Evolutionary conservation across 2,329 filamentous ascomycete species (phyloP).

Genomic region (Teratosphaeria zuluensis): DNA sequence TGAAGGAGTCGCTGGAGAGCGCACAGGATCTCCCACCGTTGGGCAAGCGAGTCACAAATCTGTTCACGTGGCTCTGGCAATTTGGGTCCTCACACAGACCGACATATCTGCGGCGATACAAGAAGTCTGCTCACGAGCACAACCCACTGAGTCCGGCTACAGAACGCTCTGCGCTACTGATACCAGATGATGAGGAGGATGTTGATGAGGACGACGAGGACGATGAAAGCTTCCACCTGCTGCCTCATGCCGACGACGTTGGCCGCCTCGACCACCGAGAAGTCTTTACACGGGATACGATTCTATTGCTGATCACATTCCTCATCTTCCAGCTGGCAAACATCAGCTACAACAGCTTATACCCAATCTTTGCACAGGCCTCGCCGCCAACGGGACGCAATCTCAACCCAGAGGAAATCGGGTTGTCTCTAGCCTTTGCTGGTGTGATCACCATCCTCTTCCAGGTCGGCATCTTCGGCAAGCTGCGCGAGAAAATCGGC

Average conservation of each 20-base stretch:
- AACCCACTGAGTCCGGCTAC: conserved; percentile 3
- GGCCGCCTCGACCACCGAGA: conserved; percentile 46
- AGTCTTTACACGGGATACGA: conserved; percentile 68
- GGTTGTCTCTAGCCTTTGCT: conserved; percentile 73
- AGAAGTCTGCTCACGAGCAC: conserved; percentile 2
- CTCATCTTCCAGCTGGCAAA: conserved; percentile 90
- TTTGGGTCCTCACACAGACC: conserved; percentile 52
- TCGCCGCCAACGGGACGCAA: conserved; percentile 65
- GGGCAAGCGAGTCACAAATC: conserved; percentile 45
- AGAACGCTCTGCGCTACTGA: conserved; percentile 7
- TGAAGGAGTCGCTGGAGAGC: conserved; percentile 76
- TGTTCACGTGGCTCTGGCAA: conserved; percentile 63
- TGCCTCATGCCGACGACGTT: conserved; percentile 21
- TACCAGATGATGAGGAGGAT: conserved; percentile 10
- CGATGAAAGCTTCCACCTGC: conserved; percentile 31
- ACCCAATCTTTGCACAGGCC: conserved; percentile 81
- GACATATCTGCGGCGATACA: conserved; percentile 44
- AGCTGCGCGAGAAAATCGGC: conserved; percentile 66
- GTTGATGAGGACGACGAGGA: conserved; percentile 14
- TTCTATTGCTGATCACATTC: conserved; percentile 75
- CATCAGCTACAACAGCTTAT: conserved; percentile 89
- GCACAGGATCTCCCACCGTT: conserved; percentile 52
- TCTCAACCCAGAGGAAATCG: conserved; percentile 70
- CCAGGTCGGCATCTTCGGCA: conserved; percentile 76
- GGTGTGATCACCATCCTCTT: conserved; percentile 81